Evolutionary conservation across 352 stramenopile species (phyloP), one percentile per base, ranked within the genome.

Genomic region (Globisporangium uncinulatum): DNA sequence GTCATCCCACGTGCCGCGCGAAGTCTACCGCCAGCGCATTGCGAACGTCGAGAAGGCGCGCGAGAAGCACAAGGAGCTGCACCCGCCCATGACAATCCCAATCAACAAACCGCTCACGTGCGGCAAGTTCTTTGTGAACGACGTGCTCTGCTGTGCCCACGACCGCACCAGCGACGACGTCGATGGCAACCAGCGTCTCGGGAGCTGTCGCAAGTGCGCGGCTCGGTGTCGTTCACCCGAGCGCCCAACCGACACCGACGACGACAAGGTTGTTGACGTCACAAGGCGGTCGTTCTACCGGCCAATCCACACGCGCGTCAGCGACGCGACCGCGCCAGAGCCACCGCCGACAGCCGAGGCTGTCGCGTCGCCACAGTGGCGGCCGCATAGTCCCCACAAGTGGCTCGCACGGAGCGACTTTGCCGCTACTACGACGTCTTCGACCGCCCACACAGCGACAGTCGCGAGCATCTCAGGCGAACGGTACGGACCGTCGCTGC

Each of bases 11-110:
- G 51, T 62, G 19, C 59, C 67, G 5, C 58, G 69, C 15, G 75
- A 90, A n/a, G 60, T 76, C 42, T 83, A 79, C 67, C 52, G 58
- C 11, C 51, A 67, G 52, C 75, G 71, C 36, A 77, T 79, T 56
- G 51, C 69, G 47, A 83, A 76, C 54, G 76, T 88, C 20, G 73
- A 80, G 59, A 82, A 79, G 57, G 68, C 66, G 10, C 73, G 77
- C 15, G 73, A 76, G 32, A 87, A 86, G 53, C 56, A 74, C 52
- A 90, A 88, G 51, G 77, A 90, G 52, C 81, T 90, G 32, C 80
- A 90, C 21, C 69, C 69, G 42, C 77, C 80, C 1, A 79, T 90
- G 69, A 59, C 67, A 15, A 73, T 87, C 39, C 59, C 75, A 6
- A 73, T 66, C 29, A 83, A 77, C 66, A 84, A 83, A 45, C 67